These are phyloP conservation scores for Globisporangium lucens DNA, from an alignment of 352 stramenopile species.

Conservation along the genomic window DNA sequence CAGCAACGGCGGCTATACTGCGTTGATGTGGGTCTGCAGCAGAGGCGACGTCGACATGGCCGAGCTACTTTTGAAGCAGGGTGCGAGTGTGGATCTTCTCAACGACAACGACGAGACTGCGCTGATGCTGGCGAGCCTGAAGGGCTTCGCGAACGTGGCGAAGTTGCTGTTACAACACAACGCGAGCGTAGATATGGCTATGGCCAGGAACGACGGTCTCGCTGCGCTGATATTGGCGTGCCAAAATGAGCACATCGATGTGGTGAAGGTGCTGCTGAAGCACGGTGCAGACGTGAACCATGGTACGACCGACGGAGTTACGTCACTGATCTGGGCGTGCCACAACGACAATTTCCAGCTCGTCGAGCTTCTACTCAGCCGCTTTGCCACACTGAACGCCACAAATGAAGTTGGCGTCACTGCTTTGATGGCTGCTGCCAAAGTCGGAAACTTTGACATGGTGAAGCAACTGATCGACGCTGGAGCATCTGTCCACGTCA, in stretches of 20 bases:
- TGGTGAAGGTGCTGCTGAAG: constrained; percentile 2
- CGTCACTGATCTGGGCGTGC: not conserved
- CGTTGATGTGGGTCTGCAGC: not conserved
- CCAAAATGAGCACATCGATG: not conserved
- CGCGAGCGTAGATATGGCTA: not conserved
- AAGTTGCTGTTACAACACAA: not conserved
- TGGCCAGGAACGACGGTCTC: not conserved
- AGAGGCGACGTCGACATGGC: not conserved
- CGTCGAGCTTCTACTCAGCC: not conserved
- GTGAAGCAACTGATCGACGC: not conserved
- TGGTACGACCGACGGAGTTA: not conserved
- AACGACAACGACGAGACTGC: not conserved
- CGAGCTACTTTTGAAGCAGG: not conserved
- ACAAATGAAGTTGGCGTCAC: not conserved
- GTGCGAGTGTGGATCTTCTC: not conserved
- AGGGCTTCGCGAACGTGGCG: not conserved
- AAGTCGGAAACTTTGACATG: not conserved
- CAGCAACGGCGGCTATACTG: not conserved
- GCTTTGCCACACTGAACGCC: not conserved
- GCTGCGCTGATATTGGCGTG: not conserved
- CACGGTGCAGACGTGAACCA: not conserved
- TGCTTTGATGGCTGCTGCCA: not conserved
- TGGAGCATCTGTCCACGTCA: not conserved
- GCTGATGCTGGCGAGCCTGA: not conserved
- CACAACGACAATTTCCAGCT: not conserved